Percentiles rank a stretch among this genome's conserved stretches.
Conservation (phyloP, 139 green algal species). For the Micromonas commoda region DNA sequence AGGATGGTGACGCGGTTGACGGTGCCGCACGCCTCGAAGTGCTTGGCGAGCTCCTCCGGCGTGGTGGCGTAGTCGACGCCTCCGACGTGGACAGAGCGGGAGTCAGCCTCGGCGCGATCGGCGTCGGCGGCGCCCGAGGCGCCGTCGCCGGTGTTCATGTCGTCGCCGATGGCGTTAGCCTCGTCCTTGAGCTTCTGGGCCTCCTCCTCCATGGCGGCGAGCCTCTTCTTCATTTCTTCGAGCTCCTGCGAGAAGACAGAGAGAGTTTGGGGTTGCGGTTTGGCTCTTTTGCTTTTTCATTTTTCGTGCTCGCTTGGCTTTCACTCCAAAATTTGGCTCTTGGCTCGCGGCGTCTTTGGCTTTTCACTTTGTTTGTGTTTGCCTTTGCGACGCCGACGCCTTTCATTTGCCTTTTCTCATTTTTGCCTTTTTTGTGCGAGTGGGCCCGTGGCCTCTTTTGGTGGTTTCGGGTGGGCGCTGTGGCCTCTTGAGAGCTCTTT, state of each 20-base stretch:
- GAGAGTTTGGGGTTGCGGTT: background rate
- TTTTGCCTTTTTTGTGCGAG: background rate
- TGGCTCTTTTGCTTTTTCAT: background rate
- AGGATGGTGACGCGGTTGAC: slow-evolving; percentile 98
- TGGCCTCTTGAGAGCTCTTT: too few relatives aligned
- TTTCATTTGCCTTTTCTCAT: background rate
- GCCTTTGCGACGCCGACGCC: background rate
- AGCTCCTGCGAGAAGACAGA: slow-evolving; percentile 58
- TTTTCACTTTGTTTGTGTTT: slow-evolving; percentile 6
- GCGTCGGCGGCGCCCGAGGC: background rate
- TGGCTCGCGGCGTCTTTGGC: background rate
- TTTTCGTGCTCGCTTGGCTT: background rate
- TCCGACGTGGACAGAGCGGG: slow-evolving; percentile 82
- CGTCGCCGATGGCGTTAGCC: slow-evolving; percentile 39
- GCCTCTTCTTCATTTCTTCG: slow-evolving; percentile 74
- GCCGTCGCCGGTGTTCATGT: background rate
- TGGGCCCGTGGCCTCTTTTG: background rate
- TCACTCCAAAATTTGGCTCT: background rate
- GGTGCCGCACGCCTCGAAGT: slow-evolving; percentile 85
- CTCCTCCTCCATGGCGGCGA: slow-evolving; percentile 89
- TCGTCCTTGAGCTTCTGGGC: slow-evolving; percentile 68
- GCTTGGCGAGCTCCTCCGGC: slow-evolving; percentile 90
- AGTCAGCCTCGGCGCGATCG: slow-evolving; percentile 72
- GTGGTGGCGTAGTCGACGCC: slow-evolving; percentile 84
- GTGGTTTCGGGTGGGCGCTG: too few relatives aligned